Evolutionary conservation across 2,329 filamentous ascomycete genomes (phyloP), one percentile per base, ranked within the genome.

Genomic region (Mollisiaceae sp.): DNA sequence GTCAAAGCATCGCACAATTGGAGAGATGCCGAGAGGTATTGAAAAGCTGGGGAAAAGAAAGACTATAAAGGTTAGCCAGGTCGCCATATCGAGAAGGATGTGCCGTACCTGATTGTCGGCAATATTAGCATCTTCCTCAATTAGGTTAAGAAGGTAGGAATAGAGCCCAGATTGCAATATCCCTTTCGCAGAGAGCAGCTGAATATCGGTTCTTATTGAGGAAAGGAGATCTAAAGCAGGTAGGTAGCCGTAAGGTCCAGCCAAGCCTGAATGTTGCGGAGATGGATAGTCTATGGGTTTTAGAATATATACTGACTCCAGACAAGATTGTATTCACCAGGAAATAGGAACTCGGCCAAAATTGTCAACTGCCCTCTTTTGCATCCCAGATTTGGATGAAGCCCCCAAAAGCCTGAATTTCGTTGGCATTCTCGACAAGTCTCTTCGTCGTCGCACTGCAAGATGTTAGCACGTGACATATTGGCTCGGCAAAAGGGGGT

Each of bases 21-120:
- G 43, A 64, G 62, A 54, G 62, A 64, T 64, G 62, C 62, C 39
- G 54, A 35, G 62, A 64, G 62, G 45, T 64, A 64, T 12, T 64
- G 22, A 22, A 64, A 64, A 54, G 62, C 62, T 27, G 62, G 39
- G 38, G 22, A 50, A 64, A 64, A 24, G n/a, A 52, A 43, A 4
- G 27, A 18, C 62, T 64, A 64, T 59, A 52, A 24, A 9, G n/a
- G 45, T 64, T 59, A 64, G 62, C 18, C 41, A 39, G 11, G 55
- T 55, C 14, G 12, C 27, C 50, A 36, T 54, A 52, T 14, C 5
- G 22, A 59, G 56, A 60, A 41, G 56, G 41, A 59, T 32, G 27
- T 64, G 27, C 20, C 41, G 27, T 64, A 59, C 56, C 27, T 59
- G 27, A 47, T 54, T 27, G 14, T 59, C 36, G 41, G 41, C n/a